phyloP scores from a whole-genome alignment of 768 basidiomycete species.

The Psilocybe subaeruginosa region DNA sequence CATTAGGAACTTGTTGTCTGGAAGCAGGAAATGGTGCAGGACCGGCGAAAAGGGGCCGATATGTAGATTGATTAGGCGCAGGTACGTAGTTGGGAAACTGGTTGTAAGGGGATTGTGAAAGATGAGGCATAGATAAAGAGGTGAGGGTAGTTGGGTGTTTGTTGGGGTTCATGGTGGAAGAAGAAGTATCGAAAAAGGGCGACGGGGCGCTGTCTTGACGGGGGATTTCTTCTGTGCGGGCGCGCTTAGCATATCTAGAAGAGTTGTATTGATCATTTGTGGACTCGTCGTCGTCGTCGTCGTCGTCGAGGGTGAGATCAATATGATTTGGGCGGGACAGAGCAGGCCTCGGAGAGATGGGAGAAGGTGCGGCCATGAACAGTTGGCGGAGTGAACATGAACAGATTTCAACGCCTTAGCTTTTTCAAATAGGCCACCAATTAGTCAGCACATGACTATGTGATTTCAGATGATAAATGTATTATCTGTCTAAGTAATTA shows the following conservation, averaged over 20 bases:
- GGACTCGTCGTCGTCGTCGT: conserved; percentile 45
- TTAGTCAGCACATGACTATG: conserved; percentile 27
- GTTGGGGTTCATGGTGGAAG: conserved; percentile 16
- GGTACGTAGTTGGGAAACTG: conserved; percentile 15
- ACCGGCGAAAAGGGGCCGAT: conserved; percentile 56
- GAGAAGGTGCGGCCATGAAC: conserved; percentile 29
- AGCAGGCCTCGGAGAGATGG: conserved; percentile 33
- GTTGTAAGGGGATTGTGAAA: conserved; percentile 14
- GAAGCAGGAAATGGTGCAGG: conserved; percentile 39
- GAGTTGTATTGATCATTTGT: conserved; percentile 28
- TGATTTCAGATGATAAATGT: conserved; percentile 17
- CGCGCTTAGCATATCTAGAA: conserved; percentile 43
- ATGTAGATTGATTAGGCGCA: conserved; percentile 29
- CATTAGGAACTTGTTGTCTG: conserved; percentile 25
- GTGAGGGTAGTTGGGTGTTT: conserved; percentile 13
- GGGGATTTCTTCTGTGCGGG: conserved; percentile 35
- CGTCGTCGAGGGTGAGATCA: conserved; percentile 75
- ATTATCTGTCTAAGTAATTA: conserved; percentile 14
- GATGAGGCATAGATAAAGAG: conserved; percentile 10
- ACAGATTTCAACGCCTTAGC: conserved; percentile 15
- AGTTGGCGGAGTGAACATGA: conserved; percentile 10
- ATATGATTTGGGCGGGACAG: conserved; percentile 57
- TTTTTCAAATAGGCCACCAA: conserved; percentile 16
- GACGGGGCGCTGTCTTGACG: conserved; percentile 21
- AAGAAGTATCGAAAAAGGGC: conserved; percentile 16